These are phyloP conservation scores for Pichia sp. DNA, from an alignment of 1,139 yeast species.

Conservation along the genomic window DNA sequence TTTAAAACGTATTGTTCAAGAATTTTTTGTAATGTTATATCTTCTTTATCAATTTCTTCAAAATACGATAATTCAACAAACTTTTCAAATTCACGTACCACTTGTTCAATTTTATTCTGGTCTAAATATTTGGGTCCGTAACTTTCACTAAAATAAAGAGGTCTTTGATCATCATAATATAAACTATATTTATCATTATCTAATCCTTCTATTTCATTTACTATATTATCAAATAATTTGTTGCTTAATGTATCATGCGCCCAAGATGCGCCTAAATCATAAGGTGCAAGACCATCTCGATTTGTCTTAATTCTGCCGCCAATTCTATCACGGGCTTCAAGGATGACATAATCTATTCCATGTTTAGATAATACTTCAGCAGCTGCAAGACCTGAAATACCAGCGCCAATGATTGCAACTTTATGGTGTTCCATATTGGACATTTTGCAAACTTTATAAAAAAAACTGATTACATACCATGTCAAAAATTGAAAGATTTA, in stretches of 20 bases:
- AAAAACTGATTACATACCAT: neutral
- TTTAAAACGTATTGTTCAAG: conserved; percentile 37
- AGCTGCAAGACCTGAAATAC: conserved; percentile 75
- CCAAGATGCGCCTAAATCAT: conserved; percentile 88
- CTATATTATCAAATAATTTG: conserved; percentile 53
- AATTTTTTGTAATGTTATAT: conserved; percentile 46
- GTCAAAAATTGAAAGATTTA: neutral
- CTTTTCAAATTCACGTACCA: conserved; percentile 52
- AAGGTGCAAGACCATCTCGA: conserved; percentile 28
- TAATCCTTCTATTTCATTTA: conserved; percentile 18
- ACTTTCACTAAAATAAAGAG: conserved; percentile 27
- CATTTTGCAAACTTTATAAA: neutral
- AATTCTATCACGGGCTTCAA: conserved; percentile 53
- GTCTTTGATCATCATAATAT: conserved; percentile 45
- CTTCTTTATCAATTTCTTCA: conserved; percentile 42
- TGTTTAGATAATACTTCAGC: conserved; percentile 49
- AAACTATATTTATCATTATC: conserved; percentile 24
- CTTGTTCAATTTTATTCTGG: conserved; percentile 34
- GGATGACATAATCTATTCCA: conserved; percentile 38
- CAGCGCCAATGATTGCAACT: conserved; percentile 68
- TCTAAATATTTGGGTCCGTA: conserved; percentile 26
- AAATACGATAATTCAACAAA: conserved; percentile 51
- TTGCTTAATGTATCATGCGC: conserved; percentile 75
- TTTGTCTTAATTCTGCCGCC: conserved; percentile 54
- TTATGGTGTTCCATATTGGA: conserved; percentile 10